Base-by-base conservation (phyloP, 768 basidiomycete species). In the Boletus subcaerulescens region DNA sequence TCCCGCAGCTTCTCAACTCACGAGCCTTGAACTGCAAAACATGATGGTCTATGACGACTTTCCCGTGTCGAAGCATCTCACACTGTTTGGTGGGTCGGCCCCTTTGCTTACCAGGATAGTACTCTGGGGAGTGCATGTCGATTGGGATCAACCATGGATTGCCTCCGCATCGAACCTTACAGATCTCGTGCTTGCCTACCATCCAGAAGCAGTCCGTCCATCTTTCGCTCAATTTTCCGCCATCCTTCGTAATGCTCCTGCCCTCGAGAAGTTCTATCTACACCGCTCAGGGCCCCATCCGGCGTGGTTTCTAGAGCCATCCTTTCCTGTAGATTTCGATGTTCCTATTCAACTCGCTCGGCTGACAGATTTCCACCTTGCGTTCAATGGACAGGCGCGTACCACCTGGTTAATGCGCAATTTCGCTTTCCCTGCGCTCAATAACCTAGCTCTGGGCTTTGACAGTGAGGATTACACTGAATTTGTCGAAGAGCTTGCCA, bases 151-250 rank as follows among this genome's bases (percentile, higher is more conserved):
- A 32, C 72, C 76, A 15, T 64, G 75, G 20, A 56, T 70, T 29
- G 31, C 53, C 6, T 59, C 64, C 5, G 64, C 65, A 3, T n/a
- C 56, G 29, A 60, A 56, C 9, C 70, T 90, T 29, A 63, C 60
- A 22, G 76, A 80, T 15, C 65, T 90, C 20, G 80, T 86, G 60
- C 72, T 90, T 40, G 79, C 82, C 0, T 88, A 79, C 70, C 87
- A 87, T 60, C 68, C 77, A 9, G 73, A 77, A 26, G 81, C 86
- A 61, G 84, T 84, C 14, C 80, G 86, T 13, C 89, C 87, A 2
- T 75, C 78, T 5, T 87, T 78, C 68, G 55, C 61, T 11, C 75
- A 78, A 14, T 85, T 89, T 58, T 62, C 69, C 26, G 63, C 76
- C 31, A 82, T 87, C 18, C 64, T 91, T 38, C 65, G 69, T 11